These are phyloP conservation scores for Blastomyces gilchristii DNA, from an alignment of 2,329 filamentous ascomycete genomes.

Conservation along the genomic window DNA sequence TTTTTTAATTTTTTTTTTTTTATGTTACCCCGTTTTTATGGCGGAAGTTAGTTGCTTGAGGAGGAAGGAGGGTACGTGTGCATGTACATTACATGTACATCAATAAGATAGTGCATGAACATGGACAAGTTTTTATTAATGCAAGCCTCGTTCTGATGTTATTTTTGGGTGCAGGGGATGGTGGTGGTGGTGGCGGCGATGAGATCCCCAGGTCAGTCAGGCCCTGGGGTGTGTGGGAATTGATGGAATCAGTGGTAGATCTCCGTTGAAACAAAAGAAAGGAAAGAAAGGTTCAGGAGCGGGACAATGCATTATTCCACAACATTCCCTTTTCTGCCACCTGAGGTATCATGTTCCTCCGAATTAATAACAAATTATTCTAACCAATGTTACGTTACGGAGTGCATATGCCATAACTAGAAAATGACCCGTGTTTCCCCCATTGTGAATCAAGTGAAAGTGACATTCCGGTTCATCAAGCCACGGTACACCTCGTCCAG, in stretches of 20 bases:
- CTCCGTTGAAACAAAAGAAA: neutral
- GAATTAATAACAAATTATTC: neutral
- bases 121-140: neutral
- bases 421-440: neutral
- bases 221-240: neutral
- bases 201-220: neutral
- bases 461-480: conserved; percentile 62
- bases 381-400: neutral
- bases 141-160: neutral
- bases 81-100: neutral
- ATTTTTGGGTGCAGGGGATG: neutral
- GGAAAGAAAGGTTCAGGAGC: neutral
- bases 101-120: neutral
- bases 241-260: neutral
- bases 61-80: too few relatives aligned
- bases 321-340: neutral
- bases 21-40: too few relatives aligned
- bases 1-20: too few relatives aligned
- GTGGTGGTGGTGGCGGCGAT: neutral
- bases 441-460: conserved; percentile 37
- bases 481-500: conserved; percentile 71
- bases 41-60: too few relatives aligned
- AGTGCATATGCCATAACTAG: neutral
- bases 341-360: neutral
- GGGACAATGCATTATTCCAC: neutral